phyloP scores from a whole-genome alignment of 495 filamentous ascomycete genomes.

The Aspergillus ostianus region DNA sequence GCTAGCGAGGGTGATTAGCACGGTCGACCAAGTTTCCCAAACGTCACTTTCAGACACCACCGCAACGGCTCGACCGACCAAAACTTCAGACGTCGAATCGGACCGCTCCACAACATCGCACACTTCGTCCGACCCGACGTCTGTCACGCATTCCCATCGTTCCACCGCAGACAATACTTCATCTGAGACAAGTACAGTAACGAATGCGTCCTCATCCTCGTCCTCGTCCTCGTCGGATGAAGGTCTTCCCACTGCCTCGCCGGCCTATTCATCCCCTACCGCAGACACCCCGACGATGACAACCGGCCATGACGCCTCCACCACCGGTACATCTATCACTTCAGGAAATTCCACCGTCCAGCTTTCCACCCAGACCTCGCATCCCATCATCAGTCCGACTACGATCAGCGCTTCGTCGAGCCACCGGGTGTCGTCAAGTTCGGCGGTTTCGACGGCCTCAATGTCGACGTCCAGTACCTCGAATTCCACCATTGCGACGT shows the following conservation, averaged over 20 bases:
- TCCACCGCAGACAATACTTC: conserved; percentile 1
- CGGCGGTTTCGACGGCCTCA: neutral
- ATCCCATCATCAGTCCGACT: conserved; percentile 1
- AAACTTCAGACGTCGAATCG: neutral
- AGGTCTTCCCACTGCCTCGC: conserved; percentile 6
- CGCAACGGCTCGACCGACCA: neutral
- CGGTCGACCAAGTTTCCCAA: neutral
- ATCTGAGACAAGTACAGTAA: conserved; percentile 4
- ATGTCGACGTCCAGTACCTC: conserved; percentile 9
- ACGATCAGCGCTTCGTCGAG: neutral
- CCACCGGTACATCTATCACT: conserved; percentile 2
- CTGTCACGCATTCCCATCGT: neutral
- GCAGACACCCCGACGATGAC: conserved; percentile 17
- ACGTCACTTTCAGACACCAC: neutral
- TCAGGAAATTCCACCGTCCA: conserved; percentile 10
- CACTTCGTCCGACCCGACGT: neutral
- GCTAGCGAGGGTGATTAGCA: neutral
- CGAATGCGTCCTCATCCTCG: neutral
- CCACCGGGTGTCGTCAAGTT: neutral
- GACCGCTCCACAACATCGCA: neutral
- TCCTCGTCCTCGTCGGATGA: neutral
- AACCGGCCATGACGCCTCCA: conserved; percentile 5
- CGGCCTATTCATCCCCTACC: conserved; percentile 13
- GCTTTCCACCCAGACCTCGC: conserved; percentile 8
- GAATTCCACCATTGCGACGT: neutral